phyloP scores from a whole-genome alignment of 352 stramenopile species.

The Phytophthora pisi region DNA sequence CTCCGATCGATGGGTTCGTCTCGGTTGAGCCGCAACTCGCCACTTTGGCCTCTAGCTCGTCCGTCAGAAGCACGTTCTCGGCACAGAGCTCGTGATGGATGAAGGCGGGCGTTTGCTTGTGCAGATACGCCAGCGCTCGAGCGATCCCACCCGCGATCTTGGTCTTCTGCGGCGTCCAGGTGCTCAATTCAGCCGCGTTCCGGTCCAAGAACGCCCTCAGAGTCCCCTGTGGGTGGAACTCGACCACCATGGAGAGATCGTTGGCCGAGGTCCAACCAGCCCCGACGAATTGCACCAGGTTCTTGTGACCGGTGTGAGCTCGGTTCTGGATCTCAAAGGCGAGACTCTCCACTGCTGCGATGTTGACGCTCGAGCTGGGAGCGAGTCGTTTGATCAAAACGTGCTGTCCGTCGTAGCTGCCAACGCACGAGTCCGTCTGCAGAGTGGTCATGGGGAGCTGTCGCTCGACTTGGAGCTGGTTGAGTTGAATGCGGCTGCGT shows the following conservation, averaged over 20 bases:
- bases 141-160: constrained; percentile 30
- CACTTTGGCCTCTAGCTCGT: constrained; percentile 26
- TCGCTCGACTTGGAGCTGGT: constrained; percentile 20
- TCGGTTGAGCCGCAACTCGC: constrained; percentile 22
- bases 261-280: constrained; percentile 46
- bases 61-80: constrained; percentile 30
- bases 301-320: constrained; percentile 46
- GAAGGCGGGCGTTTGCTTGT: constrained; percentile 19
- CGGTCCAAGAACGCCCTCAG: constrained; percentile 21
- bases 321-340: constrained; percentile 50
- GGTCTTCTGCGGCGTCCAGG: constrained; percentile 34
- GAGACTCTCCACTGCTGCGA: constrained; percentile 34
- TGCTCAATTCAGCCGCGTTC: constrained; percentile 1
- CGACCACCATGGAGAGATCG: constrained; percentile 21
- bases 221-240: constrained; percentile 25
- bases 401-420: constrained; percentile 16
- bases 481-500: constrained; percentile 18
- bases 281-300: constrained; percentile 65
- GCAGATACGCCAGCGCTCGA: constrained; percentile 34
- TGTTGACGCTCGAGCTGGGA: constrained; percentile 10
- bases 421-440: constrained; percentile 30
- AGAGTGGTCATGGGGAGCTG: constrained; percentile 36
- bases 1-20: constrained; percentile 3
- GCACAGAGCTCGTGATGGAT: constrained; percentile 21
- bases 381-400: constrained; percentile 25